Conservation (phyloP, 805 yeast genomes). For the Wickerhamomyces bisporus region DNA sequence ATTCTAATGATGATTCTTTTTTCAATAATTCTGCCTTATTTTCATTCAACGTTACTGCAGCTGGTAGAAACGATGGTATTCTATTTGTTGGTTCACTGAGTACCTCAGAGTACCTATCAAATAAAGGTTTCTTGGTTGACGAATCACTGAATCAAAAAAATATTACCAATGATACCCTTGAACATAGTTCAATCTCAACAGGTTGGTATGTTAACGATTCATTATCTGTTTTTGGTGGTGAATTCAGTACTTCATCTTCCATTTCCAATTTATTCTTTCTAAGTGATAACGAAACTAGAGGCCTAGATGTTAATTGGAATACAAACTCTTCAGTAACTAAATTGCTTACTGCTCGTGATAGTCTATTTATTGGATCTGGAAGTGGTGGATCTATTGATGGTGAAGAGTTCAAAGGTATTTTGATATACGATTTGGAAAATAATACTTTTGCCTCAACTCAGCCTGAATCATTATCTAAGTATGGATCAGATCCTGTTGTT, state of each 20-base stretch:
- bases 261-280: slow-evolving; percentile 21
- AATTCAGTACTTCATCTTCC: slow-evolving; percentile 31
- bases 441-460: slow-evolving; percentile 16
- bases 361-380: slow-evolving; percentile 42
- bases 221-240: slow-evolving; percentile 55
- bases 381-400: slow-evolving; percentile 27
- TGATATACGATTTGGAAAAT: slow-evolving; percentile 45
- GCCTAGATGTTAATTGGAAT: slow-evolving; percentile 26
- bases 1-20: slow-evolving; percentile 33
- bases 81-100: slow-evolving; percentile 22
- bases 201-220: slow-evolving; percentile 44
- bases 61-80: slow-evolving; percentile 16
- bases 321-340: slow-evolving; percentile 11
- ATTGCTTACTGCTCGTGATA: slow-evolving; percentile 14
- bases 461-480: slow-evolving; percentile 7
- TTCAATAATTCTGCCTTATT: slow-evolving; percentile 22
- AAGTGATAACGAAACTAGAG: slow-evolving; percentile 21
- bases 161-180: slow-evolving; percentile 12
- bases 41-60: slow-evolving; percentile 28
- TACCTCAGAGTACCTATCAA: slow-evolving; percentile 13
- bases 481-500: slow-evolving; percentile 31
- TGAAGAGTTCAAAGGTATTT: slow-evolving; percentile 36
- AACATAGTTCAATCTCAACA: slow-evolving; percentile 22
- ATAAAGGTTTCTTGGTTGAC: slow-evolving; percentile 15
- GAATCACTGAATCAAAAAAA: slow-evolving; percentile 13